Percentiles rank a stretch among this genome's conserved stretches.
phyloP scores from a whole-genome alignment of 2,329 filamentous ascomycete species.

The Cladosporium cucumerinum region DNA sequence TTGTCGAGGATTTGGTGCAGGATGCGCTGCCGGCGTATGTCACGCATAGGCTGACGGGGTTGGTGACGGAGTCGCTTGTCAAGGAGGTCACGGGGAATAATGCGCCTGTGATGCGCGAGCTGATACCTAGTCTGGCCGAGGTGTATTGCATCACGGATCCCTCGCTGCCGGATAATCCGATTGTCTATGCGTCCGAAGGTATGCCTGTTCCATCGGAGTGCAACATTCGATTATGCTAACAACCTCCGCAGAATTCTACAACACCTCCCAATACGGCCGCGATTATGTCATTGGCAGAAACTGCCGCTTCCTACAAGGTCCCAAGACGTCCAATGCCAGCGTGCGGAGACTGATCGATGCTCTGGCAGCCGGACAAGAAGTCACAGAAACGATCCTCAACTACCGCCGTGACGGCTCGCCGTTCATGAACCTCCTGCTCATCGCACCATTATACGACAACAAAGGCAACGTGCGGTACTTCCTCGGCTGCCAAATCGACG shows the following conservation, averaged over 20 bases:
- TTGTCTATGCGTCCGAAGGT: constrained; percentile 45
- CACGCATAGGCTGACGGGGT: constrained; percentile 39
- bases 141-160: constrained; percentile 47
- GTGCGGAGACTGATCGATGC: constrained; percentile 38
- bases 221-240: neutral
- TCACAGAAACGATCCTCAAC: constrained; percentile 44
- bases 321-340: constrained; percentile 35
- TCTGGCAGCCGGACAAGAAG: constrained; percentile 39
- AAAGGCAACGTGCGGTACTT: constrained; percentile 41
- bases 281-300: constrained; percentile 45
- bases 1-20: constrained; percentile 37
- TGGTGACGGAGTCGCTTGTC: constrained; percentile 43
- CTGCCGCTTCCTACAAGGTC: constrained; percentile 45
- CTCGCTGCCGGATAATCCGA: constrained; percentile 42
- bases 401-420: constrained; percentile 41
- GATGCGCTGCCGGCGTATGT: constrained; percentile 43
- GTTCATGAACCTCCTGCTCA: constrained; percentile 42
- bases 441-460: constrained; percentile 42
- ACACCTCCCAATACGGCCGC: constrained; percentile 41
- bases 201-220: neutral
- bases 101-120: constrained; percentile 39
- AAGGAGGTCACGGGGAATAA: constrained; percentile 44
- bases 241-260: constrained; percentile 40
- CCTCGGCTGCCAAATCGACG: constrained; percentile 40
- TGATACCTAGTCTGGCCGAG: constrained; percentile 43